Evolutionary conservation across 2,329 filamentous ascomycete species (phyloP).

Genomic region (Talaromyces sp.): DNA sequence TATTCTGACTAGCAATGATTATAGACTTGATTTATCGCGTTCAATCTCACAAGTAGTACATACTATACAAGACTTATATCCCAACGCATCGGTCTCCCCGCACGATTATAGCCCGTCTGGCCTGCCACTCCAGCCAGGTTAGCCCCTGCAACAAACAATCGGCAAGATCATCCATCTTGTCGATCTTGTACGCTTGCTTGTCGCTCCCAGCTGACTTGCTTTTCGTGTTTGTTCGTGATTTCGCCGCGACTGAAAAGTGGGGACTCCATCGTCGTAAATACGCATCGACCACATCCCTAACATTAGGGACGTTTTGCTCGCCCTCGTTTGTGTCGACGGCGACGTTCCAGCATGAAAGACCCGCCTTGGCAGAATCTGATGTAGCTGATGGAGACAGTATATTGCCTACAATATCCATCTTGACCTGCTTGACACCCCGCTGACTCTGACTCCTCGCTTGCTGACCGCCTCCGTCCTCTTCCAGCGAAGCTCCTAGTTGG

Average conservation of each 20-base stretch:
- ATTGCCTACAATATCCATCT: conserved; percentile 58
- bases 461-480: conserved; percentile 10
- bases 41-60: background rate
- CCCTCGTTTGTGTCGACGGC: background rate
- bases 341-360: conserved; percentile 1
- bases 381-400: background rate
- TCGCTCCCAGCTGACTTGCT: background rate
- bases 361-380: no score
- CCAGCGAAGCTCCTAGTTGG: background rate
- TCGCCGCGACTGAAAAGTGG: background rate
- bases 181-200: conserved; percentile 20
- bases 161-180: conserved; percentile 77
- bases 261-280: conserved; percentile 14
- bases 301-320: background rate
- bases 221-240: background rate
- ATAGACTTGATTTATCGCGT: background rate
- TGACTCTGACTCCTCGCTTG: conserved; percentile 21
- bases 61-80: background rate
- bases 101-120: conserved; percentile 25
- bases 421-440: conserved; percentile 46
- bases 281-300: background rate
- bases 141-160: conserved; percentile 75
- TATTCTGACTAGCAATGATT: background rate
- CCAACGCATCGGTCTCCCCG: background rate
- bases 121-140: conserved; percentile 72